Percentiles rank a stretch among this genome's conserved stretches.
These are phyloP conservation scores for Hypoxylon cercidicola DNA, from an alignment of 495 filamentous ascomycete genomes.

Conservation along the genomic window DNA sequence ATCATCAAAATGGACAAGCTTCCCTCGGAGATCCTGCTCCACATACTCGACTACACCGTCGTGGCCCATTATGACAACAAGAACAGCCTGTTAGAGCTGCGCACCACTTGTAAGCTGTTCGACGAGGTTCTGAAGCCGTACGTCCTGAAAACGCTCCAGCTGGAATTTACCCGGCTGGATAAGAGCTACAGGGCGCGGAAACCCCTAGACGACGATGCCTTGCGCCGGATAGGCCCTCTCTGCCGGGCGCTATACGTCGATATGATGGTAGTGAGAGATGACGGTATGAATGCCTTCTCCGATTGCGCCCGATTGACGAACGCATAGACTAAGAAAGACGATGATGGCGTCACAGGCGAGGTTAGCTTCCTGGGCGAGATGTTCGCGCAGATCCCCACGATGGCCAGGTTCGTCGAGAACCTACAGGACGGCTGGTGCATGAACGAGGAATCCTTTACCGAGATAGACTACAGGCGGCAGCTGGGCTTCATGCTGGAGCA, in stretches of 20 bases:
- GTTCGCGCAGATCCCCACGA: constrained; percentile 26
- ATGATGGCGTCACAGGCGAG: constrained; percentile 19
- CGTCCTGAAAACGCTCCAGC: constrained; percentile 34
- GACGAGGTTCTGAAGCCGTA: constrained; percentile 40
- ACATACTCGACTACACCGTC: constrained; percentile 30
- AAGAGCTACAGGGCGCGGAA: constrained; percentile 8
- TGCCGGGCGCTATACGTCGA: constrained; percentile 42
- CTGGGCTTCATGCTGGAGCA: constrained; percentile 36
- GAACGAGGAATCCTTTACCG: constrained; percentile 41
- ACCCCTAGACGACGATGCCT: constrained; percentile 24
- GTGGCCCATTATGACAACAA: constrained; percentile 22
- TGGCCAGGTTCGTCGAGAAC: constrained; percentile 24
- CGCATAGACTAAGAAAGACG: constrained; percentile 8
- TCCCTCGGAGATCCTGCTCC: constrained; percentile 26
- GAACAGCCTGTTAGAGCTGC: constrained; percentile 37
- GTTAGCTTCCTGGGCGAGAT: constrained; percentile 25
- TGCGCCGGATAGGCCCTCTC: constrained; percentile 34
- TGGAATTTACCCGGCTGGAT: constrained; percentile 45
- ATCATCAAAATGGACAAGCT: constrained; percentile 23
- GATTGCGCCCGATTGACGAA: not conserved
- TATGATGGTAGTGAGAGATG: constrained; percentile 45
- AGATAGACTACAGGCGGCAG: constrained; percentile 36
- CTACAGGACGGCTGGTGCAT: constrained; percentile 37
- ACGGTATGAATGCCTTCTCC: constrained; percentile 19
- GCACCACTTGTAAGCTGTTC: constrained; percentile 41